A percentile compares a stretch with the other conserved stretches of the same genome.
phyloP scores from a whole-genome alignment of 306 rosid genomes.

The Gleditsia sinensis region DNA sequence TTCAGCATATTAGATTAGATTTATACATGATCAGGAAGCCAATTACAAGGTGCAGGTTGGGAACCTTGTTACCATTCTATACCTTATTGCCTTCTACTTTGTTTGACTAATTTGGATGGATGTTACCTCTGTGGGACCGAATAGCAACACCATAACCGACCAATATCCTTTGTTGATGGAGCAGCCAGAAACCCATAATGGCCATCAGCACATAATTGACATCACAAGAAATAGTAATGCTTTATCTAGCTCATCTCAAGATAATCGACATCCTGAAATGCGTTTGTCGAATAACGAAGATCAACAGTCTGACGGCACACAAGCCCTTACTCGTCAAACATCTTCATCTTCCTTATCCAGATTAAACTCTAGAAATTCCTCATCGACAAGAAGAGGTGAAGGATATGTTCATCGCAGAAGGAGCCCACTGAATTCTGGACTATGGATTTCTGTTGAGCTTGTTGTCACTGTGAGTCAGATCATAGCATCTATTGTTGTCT shows the following conservation, averaged over 20 bases:
- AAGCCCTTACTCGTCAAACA: constrained; percentile 40
- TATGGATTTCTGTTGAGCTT: constrained; percentile 75
- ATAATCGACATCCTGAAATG: constrained; percentile 35
- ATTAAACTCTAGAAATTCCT: constrained; percentile 53
- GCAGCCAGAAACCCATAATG: constrained; percentile 33
- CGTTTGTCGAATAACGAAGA: constrained; percentile 35
- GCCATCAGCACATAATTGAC: constrained; percentile 49
- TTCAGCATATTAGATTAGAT: background rate
- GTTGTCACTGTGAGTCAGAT: constrained; percentile 59
- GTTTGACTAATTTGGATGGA: constrained; percentile 52
- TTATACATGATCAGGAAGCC: constrained; percentile 13
- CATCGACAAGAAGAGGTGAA: constrained; percentile 56
- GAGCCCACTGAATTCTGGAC: constrained; percentile 71
- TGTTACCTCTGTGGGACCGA: constrained; percentile 41
- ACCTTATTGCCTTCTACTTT: constrained; percentile 35
- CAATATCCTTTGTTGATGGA: constrained; percentile 57
- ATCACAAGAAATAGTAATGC: constrained; percentile 44
- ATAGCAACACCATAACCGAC: constrained; percentile 41
- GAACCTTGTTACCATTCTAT: constrained; percentile 34
- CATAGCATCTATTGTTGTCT: constrained; percentile 55
- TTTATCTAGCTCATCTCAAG: constrained; percentile 44
- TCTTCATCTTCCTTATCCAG: constrained; percentile 47
- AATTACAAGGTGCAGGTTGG: constrained; percentile 18
- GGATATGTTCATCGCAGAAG: constrained; percentile 62
- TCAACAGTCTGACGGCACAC: constrained; percentile 34